Percentiles rank a stretch among this genome's conserved stretches.
Evolutionary conservation across 176 grass and related monocot genomes (phyloP).

Genomic region (Rhynchospora breviuscula): DNA sequence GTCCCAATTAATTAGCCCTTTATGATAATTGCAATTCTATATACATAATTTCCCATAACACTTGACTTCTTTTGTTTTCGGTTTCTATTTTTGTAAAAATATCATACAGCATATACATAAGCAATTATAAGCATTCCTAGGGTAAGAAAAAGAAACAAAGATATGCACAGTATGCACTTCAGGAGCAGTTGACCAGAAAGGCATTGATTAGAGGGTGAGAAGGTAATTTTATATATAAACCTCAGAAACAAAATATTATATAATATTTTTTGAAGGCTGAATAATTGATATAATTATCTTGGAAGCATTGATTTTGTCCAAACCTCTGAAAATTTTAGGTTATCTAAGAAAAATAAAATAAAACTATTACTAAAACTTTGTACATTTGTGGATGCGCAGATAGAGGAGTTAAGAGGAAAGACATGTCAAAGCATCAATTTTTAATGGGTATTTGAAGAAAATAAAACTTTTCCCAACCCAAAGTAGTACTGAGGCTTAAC

Average conservation of each 20-base stretch:
- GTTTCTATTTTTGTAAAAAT: neutral
- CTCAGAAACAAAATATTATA: neutral
- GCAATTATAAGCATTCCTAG: neutral
- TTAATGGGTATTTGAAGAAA: neutral
- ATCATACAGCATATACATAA: neutral
- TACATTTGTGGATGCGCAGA: neutral
- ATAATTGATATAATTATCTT: neutral
- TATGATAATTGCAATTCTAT: neutral
- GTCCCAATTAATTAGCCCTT: neutral
- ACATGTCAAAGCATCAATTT: neutral
- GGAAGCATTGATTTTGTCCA: neutral
- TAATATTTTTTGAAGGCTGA: no score
- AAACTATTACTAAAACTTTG: neutral
- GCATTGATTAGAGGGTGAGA: neutral
- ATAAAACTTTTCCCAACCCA: neutral
- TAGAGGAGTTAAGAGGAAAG: neutral
- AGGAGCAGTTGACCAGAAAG: neutral
- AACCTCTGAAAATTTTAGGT: neutral
- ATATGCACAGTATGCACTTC: neutral
- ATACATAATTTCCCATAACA: neutral
- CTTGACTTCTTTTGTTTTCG: neutral
- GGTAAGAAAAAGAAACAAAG: neutral
- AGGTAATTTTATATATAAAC: neutral
- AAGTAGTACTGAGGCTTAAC: neutral
- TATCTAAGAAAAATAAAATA: neutral